Evolutionary conservation across 1,284 basidiomycete genomes (phyloP), one percentile per base, ranked within the genome.

Genomic region (Moniliella sp.): DNA sequence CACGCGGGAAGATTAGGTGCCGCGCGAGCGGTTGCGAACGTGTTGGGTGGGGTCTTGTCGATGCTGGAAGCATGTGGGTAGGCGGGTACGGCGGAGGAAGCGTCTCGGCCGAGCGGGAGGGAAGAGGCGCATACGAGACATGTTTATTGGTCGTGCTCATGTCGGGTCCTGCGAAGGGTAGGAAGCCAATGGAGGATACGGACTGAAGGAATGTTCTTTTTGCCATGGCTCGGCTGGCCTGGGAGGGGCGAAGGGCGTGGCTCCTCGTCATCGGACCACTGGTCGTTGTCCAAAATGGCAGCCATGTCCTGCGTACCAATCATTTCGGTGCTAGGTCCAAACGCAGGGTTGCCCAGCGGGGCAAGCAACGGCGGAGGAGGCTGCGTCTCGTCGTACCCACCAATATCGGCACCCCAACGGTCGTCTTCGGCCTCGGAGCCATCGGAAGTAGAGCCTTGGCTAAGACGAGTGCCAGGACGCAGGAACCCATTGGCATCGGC

Each of bases 331-430:
- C 46, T 45, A 4, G 41, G 45, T 3, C 46, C 39, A 45, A 46
- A 51, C 5, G 50, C 40, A 15, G 46, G 48, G 17, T 54, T 48
- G 2, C 49, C 33, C 4, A 51, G 40, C 27, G 50, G 45, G 25
- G 40, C 44, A 13, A 32, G 18, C n/a, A n/a, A n/a, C 3, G 48
- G 41, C n/a, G 50, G 49, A 3, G 50, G 50, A 13, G 50, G 49
- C 9, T 45, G 27, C 14, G 38, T 29, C 34, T 48, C 47, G 25
- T 58, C 52, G 28, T 60, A 60, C 7, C 39, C 48, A 12, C 65
- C 65, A 28, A 67, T 63, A 37, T 66, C 64, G n/a, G 50, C 58
- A 29, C 66, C 82, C 84, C 84, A 94, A 27, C 78, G 73, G 58
- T 97, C 88, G 26, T 88, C 84, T 30, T 93, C 83, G 61, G 36